These are phyloP conservation scores for Prunella vulgaris DNA, from an alignment of 257 asterid genomes.

Conservation along the genomic window DNA sequence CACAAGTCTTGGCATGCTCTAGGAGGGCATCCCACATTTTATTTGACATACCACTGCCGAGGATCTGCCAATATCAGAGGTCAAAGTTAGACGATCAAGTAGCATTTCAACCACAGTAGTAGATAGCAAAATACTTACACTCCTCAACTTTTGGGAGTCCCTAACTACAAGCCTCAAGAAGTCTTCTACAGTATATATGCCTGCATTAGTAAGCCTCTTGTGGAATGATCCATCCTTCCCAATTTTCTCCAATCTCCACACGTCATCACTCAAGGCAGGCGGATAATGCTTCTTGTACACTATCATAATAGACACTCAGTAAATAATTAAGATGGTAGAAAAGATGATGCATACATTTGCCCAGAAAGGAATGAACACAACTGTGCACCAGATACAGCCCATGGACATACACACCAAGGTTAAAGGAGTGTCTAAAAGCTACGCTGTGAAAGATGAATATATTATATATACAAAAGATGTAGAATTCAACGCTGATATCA, in stretches of 20 bases:
- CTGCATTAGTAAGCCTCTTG: constrained; percentile 75
- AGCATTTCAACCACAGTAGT: constrained; percentile 7
- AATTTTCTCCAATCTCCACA: constrained; percentile 98
- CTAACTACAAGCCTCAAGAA: constrained; percentile 82
- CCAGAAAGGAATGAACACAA: not conserved
- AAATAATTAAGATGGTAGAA: constrained; percentile 8
- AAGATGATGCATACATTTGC: not conserved
- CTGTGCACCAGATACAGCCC: not conserved
- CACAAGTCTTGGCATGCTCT: constrained; percentile 93
- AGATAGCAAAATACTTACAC: constrained; percentile 43
- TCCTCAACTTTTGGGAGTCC: constrained; percentile 80
- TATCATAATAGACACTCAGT: constrained; percentile 22
- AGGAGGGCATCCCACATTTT: constrained; percentile 98
- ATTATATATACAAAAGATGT: not conserved
- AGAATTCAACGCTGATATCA: not conserved
- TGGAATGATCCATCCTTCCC: constrained; percentile 99
- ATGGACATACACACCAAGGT: not conserved
- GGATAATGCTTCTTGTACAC: constrained; percentile 99
- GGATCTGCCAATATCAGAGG: constrained; percentile 54
- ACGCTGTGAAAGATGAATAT: not conserved
- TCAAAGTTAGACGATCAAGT: constrained; percentile 15
- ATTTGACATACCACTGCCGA: constrained; percentile 98
- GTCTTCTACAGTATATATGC: constrained; percentile 72
- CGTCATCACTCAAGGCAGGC: constrained; percentile 85
- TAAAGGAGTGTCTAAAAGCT: not conserved